phyloP scores from a whole-genome alignment of 129 eudicot genomes.

The Centaurea solstitialis region DNA sequence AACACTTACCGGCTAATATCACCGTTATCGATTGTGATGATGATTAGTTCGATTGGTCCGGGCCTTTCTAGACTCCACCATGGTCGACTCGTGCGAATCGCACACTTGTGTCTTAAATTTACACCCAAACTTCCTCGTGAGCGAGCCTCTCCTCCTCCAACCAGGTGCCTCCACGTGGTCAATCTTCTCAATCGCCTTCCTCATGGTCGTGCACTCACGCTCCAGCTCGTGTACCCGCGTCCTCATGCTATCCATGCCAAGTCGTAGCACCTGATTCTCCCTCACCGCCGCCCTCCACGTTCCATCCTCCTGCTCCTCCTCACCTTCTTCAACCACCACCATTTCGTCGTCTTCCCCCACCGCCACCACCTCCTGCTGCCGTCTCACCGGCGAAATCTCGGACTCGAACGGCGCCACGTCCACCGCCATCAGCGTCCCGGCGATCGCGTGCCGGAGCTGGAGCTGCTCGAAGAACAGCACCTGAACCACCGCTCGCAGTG shows the following conservation, averaged over 20 bases:
- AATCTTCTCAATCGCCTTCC: conserved; percentile 76
- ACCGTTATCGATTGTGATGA: neutral
- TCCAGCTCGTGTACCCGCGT: conserved; percentile 89
- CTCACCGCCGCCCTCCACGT: conserved; percentile 82
- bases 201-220: conserved; percentile 88
- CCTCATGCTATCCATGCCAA: conserved; percentile 97
- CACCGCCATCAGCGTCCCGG: conserved; percentile 62
- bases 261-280: conserved; percentile 89
- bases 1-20: too few relatives aligned
- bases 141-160: conserved; percentile 54
- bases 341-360: conserved; percentile 20
- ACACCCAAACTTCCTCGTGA: conserved; percentile 75
- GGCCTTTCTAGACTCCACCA: conserved; percentile 57
- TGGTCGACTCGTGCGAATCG: conserved; percentile 79
- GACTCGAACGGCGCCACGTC: conserved; percentile 35
- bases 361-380: neutral
- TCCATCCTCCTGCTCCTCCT: conserved; percentile 14
- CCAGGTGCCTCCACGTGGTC: conserved; percentile 45
- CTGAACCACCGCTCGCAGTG: conserved; percentile 82
- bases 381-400: conserved; percentile 24
- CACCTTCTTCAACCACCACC: conserved; percentile 26
- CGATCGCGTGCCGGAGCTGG: conserved; percentile 95
- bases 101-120: conserved; percentile 96
- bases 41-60: conserved; percentile 40
- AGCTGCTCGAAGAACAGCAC: conserved; percentile 96